Evolutionary conservation across 2,329 filamentous ascomycete genomes (phyloP).

Genomic region (Mycosphaerella sp.): DNA sequence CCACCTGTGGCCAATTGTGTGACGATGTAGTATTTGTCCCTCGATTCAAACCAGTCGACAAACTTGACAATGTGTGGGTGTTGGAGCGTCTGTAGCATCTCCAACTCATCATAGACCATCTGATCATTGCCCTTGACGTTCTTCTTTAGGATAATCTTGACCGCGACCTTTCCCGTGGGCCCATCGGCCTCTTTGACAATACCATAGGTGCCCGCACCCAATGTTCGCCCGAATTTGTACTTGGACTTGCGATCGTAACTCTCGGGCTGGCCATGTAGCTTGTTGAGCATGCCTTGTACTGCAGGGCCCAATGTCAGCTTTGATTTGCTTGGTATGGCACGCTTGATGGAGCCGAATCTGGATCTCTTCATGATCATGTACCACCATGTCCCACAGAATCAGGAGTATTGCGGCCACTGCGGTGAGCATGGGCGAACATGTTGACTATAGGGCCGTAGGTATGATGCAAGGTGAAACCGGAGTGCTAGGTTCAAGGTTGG

Average conservation of each 20-base stretch:
- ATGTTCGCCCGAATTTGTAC: conserved; percentile 86
- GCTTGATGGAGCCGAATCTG: conserved; percentile 14
- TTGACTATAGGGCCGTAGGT: conserved; percentile 9
- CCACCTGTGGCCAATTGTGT: conserved; percentile 93
- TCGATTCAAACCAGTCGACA: conserved; percentile 98
- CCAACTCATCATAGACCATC: conserved; percentile 97
- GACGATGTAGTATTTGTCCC: conserved; percentile 99
- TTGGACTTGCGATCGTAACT: conserved; percentile 98
- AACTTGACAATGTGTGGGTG: conserved; percentile 97
- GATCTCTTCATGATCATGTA: conserved; percentile 9
- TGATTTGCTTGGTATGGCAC: conserved; percentile 13
- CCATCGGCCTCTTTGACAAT: conserved; percentile 94
- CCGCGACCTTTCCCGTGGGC: conserved; percentile 75
- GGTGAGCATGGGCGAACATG: neutral
- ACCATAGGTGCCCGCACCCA: conserved; percentile 96
- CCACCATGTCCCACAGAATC: conserved; percentile 8
- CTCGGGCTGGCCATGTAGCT: conserved; percentile 91
- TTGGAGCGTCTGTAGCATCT: conserved; percentile 83
- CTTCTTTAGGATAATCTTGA: conserved; percentile 99
- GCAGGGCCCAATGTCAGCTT: conserved; percentile 18
- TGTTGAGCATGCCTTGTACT: conserved; percentile 66
- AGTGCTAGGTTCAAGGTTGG: conserved; percentile 13
- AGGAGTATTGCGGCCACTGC: conserved; percentile 4
- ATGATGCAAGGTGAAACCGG: conserved; percentile 16
- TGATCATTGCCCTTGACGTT: conserved; percentile 97